These are phyloP conservation scores for Artemisia argyi DNA, from an alignment of 129 eudicot species.

Conservation along the genomic window DNA sequence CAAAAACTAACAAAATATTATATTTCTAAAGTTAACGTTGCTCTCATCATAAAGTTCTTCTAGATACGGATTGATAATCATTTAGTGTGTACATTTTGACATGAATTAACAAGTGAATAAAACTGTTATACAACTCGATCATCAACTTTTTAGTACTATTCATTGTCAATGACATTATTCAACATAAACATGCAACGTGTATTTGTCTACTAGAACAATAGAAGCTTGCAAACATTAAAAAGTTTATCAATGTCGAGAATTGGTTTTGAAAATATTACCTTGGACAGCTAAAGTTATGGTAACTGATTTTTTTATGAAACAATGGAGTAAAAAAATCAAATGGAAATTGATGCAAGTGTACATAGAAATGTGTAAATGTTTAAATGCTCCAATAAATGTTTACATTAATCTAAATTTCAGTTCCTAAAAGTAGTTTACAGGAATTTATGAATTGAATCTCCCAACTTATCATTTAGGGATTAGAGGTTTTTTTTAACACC, in stretches of 20 bases:
- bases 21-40: not conserved
- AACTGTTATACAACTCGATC: no score
- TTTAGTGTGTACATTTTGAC: not conserved
- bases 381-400: slow-evolving; percentile 34
- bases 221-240: not conserved
- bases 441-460: slow-evolving; percentile 17
- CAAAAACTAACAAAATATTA: no score
- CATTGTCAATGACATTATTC: no score
- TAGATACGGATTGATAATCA: not conserved
- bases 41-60: not conserved
- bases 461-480: slow-evolving; percentile 34
- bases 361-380: slow-evolving; percentile 31
- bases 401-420: slow-evolving; percentile 37
- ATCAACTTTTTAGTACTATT: no score
- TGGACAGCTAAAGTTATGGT: slow-evolving; percentile 10
- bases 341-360: slow-evolving; percentile 22
- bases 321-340: slow-evolving; percentile 13
- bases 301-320: slow-evolving; percentile 6
- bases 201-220: not conserved
- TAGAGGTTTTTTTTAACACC: slow-evolving; percentile 14
- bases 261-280: slow-evolving; percentile 8
- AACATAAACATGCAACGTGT: not conserved
- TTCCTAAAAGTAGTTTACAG: slow-evolving; percentile 24
- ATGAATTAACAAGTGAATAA: no score
- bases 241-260: slow-evolving; percentile 11